Base-by-base conservation (phyloP, 2,329 filamentous ascomycete genomes). In the Exophiala sideris region DNA sequence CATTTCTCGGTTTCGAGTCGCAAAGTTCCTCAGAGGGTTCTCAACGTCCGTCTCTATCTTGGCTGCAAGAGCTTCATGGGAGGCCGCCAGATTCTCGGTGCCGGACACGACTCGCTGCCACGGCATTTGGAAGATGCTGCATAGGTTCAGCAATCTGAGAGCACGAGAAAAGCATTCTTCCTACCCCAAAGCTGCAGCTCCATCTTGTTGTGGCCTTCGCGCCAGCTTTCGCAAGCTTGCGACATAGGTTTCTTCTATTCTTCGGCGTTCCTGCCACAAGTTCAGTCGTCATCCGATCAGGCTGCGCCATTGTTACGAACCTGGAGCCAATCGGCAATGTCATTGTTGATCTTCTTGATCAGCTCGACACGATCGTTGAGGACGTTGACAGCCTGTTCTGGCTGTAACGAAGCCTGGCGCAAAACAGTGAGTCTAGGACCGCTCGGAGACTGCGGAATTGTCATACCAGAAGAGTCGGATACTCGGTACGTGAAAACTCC, bases 241-340 rank as follows among this genome's bases (percentile, higher is more conserved):
- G 44, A 89, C 88, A 73, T 99, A 99, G 67, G 85, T 81, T 67
- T 97, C 92, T 73, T 99, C 94, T 59, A 97, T 80, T 66, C 85
- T 88, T 70, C 91, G 87, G 64, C 94, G 89, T 77, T 99, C 94
- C 92, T 97, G 70, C 50, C 34, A 57, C 56, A 61, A 44, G 52
- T 57, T 57, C 44, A 56, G 39, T 33, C n/a, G 34, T 35, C 32
- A 33, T 11, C 34, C 34, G 10, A 12, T 41, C 10, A 45, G 47
- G 35, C 34, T 50, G 21, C 34, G 58, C 54, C 6, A 48, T 42
- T 36, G 33, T 52, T 48, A 50, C 62, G 73, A 84, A 96, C 91
- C 86, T 92, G 88, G 59, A 99, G 81, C 90, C 92, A 99, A 75
- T 97, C 92, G 71, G 92, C 92, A 67, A 99, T 89, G 69, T 96